These are phyloP conservation scores for Tetradesmus obliquus DNA, from an alignment of 139 green algal species.

Conservation along the genomic window DNA sequence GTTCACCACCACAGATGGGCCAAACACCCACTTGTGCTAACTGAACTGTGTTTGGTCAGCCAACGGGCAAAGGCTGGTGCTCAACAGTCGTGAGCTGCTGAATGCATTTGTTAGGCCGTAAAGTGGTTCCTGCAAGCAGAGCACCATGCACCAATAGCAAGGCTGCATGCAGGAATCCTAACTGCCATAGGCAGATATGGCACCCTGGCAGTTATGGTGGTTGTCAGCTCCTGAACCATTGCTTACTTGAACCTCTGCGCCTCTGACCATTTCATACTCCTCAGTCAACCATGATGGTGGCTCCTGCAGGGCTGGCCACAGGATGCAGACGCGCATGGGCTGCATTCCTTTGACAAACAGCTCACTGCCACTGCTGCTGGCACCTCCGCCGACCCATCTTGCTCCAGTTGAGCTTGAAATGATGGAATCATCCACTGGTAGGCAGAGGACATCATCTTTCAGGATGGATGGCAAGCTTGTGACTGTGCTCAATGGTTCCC, in stretches of 20 bases:
- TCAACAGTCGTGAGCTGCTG: too few relatives aligned
- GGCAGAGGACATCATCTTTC: background rate
- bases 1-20: too few relatives aligned
- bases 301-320: constrained; percentile 26
- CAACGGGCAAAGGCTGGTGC: too few relatives aligned
- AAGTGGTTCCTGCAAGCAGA: background rate
- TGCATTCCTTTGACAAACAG: background rate
- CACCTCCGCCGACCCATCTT: background rate
- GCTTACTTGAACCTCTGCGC: constrained; percentile 13
- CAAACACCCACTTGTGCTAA: too few relatives aligned
- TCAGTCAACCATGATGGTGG: background rate
- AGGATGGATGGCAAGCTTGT: background rate
- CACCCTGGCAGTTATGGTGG: too few relatives aligned
- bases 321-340: background rate
- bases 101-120: background rate
- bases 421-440: background rate
- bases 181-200: too few relatives aligned
- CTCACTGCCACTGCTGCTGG: background rate
- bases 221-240: background rate
- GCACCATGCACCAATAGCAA: background rate
- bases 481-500: background rate
- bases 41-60: too few relatives aligned
- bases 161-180: background rate
- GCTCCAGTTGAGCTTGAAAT: background rate
- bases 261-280: background rate